Evolutionary conservation across 768 basidiomycete species (phyloP), one percentile per base, ranked within the genome.

Genomic region (Russula compacta): DNA sequence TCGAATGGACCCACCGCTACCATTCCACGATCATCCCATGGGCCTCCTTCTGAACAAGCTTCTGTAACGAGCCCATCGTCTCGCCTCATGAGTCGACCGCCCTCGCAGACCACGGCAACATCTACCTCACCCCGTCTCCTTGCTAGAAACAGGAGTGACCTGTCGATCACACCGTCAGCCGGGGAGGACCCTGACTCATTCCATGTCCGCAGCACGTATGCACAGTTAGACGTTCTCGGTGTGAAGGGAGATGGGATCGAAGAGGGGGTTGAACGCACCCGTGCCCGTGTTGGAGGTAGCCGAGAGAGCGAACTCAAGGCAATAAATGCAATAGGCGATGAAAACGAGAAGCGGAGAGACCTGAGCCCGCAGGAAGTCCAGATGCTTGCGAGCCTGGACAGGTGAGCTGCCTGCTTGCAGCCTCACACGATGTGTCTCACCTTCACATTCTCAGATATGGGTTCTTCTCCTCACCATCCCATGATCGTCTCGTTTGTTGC

Each of bases 231-330:
- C 52, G 75, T 81, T 10, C 81, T 81, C 46, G 95, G 95, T n/a
- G 95, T 98, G 40, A 88, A 84, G 69, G 94, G 95, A 3, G 95
- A 98, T 70, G 95, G 95, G 0, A 92, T 85, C 73, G 89, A 92
- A 67, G 93, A 95, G 66, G 95, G 95, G 40, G 80, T 95, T 7
- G 95, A 98, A 74, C 84, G 92, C 40, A 98, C 95, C 32, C 81
- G 95, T 61, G 89, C 91, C 24, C 77, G 87, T 67, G 71, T 84
- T 64, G 79, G 80, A 54, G 69, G 69, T 19, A 83, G 77, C 67
- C 76, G 80, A 67, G 76, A 77, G 12, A 87, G 81, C 64, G 86
- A 88, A 65, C 66, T 83, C 38, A 76, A 79, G 58, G 83, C 84
- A 0, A 78, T 79, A 49, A 75, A 79, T 43, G 81, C 83, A 4